Base-by-base conservation (phyloP, 805 yeast genomes). In the Nakazawaea ernobii region DNA sequence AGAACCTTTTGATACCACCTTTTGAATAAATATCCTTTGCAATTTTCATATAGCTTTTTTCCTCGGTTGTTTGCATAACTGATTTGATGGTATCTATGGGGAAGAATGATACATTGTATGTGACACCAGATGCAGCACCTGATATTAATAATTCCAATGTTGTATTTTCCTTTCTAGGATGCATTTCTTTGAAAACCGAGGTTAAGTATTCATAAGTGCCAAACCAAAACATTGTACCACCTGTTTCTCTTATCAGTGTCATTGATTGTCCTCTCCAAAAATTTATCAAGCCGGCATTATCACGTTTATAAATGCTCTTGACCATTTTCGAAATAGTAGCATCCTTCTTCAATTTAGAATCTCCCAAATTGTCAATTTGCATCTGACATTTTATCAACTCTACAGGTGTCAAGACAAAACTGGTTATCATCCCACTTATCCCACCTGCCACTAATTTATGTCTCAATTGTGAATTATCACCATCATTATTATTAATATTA, bases 161-260 rank as follows among this genome's bases (percentile, higher is more conserved):
- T 8, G 72, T 63, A 37, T 65, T 67, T 14, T 57, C 61, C 17
- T 43, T 48, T 3, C 29, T 28, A 1, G 55, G 52, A 32, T 51
- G 50, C 32, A 33, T 43, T 27, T 49, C 35, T 49, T 71, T 70
- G 52, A 78, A 67, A n/a, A 58, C 53, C 1, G 56, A 56, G 17
- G 68, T 61, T 7, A 75, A 66, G 39, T 73, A 66, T 60, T 90
- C 96, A 62, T 90, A 90, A 14, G 94, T 79, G 0, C 96, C 92
- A 67, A 91, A 91, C 97, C 97, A 91, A 1, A 92, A 82, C 4
- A 95, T 87, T 1, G 96, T 86, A 7, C 97, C 97, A 28, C 90
- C 84, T 35, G 87, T 75, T 61, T 91, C 98, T 56, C 97, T 75
- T 2, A 86, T 53, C 42, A 88, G 66, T 0, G 98, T 91, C 17